Percentiles rank a stretch among this genome's conserved stretches.
These are phyloP conservation scores for Cladosporium sp. DNA, from an alignment of 2,329 filamentous ascomycete genomes.

Conservation along the genomic window DNA sequence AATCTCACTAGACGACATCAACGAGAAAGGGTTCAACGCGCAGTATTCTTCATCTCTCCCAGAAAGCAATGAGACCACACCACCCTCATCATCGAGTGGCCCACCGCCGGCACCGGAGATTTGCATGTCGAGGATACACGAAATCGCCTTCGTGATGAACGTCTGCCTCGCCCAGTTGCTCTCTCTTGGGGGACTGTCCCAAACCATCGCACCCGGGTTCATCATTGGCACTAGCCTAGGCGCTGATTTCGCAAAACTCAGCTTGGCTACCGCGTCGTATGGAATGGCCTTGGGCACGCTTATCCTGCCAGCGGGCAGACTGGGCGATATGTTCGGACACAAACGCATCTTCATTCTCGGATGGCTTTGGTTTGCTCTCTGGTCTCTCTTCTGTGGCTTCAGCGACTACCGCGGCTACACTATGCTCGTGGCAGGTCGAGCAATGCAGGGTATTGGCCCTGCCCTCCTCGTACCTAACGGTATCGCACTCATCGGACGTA, in stretches of 20 bases:
- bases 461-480: slow-evolving; percentile 35
- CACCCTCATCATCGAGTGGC: background rate
- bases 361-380: slow-evolving; percentile 36
- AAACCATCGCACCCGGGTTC: slow-evolving; percentile 38
- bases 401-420: slow-evolving; percentile 30
- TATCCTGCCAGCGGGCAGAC: slow-evolving; percentile 40
- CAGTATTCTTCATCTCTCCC: background rate
- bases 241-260: slow-evolving; percentile 37
- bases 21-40: slow-evolving; percentile 4
- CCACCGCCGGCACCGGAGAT: background rate
- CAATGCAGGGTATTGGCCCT: slow-evolving; percentile 38
- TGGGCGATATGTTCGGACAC: slow-evolving; percentile 42
- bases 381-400: slow-evolving; percentile 38
- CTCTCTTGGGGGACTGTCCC: slow-evolving; percentile 23
- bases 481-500: slow-evolving; percentile 33
- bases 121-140: slow-evolving; percentile 5
- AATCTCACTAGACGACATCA: background rate
- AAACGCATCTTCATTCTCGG: slow-evolving; percentile 39
- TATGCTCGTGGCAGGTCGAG: slow-evolving; percentile 35
- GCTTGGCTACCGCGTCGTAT: slow-evolving; percentile 43
- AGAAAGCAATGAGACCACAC: background rate
- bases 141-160: slow-evolving; percentile 19
- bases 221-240: slow-evolving; percentile 42
- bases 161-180: slow-evolving; percentile 26
- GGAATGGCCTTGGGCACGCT: slow-evolving; percentile 41